Base-by-base conservation (phyloP, 1,284 basidiomycete genomes). In the Ustilago lituana region DNA sequence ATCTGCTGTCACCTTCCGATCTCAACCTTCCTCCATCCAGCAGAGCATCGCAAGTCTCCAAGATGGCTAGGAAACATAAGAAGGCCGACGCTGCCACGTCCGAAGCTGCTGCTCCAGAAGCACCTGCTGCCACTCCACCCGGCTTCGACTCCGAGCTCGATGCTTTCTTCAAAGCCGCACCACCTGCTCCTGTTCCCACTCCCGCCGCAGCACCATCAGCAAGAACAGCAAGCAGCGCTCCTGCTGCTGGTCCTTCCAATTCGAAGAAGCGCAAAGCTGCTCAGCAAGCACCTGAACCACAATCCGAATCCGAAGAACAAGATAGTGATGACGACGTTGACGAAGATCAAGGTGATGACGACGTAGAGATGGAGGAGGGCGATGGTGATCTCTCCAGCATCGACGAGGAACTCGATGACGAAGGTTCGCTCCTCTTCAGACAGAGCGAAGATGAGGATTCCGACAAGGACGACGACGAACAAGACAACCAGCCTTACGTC, bases 71-170 rank as follows among this genome's bases (percentile, higher is more conserved):
- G 32, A 66, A 53, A 32, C 17, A 26, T 27, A 65, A 59, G 33
- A 58, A 58, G 40, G 17, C 14, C 5, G 22, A 19, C 1, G 20
- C 39, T 0, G 8, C 46, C 4, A 15, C 26, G 1, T 11, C 50
- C n/a, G 5, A 35, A n/a, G 17, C 43, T 12, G 24, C 49, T 9
- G 26, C 52, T 20, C 24, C 23, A 40, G 26, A 36, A 2, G 31
- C 35, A 9, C 38, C 45, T 15, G 41, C 50, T 19, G 44, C 54
- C 5, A 20, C 45, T 3, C 41, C 51, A n/a, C 35, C 39, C 32
- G 45, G 41, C 48, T 78, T 79, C 40, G 78, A 80, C 44, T 23
- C 62, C 1, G 78, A 78, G 49, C 68, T 80, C 29, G 78, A 78
- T 33, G 78, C 78, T 17, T 65, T 80, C 53, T 80, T 80, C 68